A percentile compares a stretch with the other conserved stretches of the same genome.
These are phyloP conservation scores for Moniliophthora roreri DNA, from an alignment of 1,284 basidiomycete species.

Conservation along the genomic window DNA sequence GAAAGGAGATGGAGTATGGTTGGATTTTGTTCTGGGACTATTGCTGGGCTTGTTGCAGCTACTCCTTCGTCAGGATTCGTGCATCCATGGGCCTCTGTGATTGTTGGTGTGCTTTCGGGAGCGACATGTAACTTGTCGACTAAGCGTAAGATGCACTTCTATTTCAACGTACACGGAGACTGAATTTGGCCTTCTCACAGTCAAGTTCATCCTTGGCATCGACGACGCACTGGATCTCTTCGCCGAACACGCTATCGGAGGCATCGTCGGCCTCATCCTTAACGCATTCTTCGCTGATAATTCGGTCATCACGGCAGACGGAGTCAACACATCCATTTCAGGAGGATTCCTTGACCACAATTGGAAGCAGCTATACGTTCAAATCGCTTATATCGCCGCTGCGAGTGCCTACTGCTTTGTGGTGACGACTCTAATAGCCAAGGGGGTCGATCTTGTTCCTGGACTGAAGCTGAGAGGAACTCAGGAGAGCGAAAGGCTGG, in stretches of 20 bases:
- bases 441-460: slow-evolving; percentile 75
- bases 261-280: slow-evolving; percentile 80
- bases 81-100: slow-evolving; percentile 67
- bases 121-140: slow-evolving; percentile 86
- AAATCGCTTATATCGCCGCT: slow-evolving; percentile 81
- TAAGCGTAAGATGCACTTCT: slow-evolving; percentile 54
- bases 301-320: slow-evolving; percentile 68
- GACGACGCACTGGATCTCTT: slow-evolving; percentile 88
- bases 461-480: slow-evolving; percentile 73
- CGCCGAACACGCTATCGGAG: slow-evolving; percentile 84
- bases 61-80: slow-evolving; percentile 76
- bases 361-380: slow-evolving; percentile 68
- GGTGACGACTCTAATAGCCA: slow-evolving; percentile 66
- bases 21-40: slow-evolving; percentile 85
- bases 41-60: slow-evolving; percentile 87
- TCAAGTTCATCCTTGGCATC: slow-evolving; percentile 65
- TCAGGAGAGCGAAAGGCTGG: slow-evolving; percentile 79
- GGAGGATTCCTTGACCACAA: slow-evolving; percentile 42
- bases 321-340: slow-evolving; percentile 51
- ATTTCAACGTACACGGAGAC: slow-evolving; percentile 14
- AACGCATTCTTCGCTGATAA: slow-evolving; percentile 80
- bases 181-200: slow-evolving; percentile 32
- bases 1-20: slow-evolving; percentile 85
- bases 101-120: slow-evolving; percentile 79
- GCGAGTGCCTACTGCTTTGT: slow-evolving; percentile 66